Conservation (phyloP, 352 stramenopile species). For the Phytopythium oedochilum region DNA sequence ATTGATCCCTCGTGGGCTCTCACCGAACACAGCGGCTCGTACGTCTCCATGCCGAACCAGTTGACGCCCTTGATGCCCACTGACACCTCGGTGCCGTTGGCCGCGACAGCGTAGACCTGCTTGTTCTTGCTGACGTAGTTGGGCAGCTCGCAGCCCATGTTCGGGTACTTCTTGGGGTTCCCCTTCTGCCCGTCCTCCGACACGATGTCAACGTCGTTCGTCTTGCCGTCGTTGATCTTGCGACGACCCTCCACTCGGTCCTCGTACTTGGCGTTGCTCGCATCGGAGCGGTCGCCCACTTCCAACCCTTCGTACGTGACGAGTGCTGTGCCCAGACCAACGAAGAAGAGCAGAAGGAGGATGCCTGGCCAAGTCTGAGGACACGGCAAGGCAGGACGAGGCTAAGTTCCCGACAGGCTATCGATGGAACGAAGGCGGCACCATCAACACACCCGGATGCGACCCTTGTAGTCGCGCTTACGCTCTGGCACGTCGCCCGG, state of each 20-base stretch:
- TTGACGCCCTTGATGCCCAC: conserved; percentile 64
- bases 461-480: conserved; percentile 63
- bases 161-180: conserved; percentile 51
- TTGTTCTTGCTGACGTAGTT: conserved; percentile 66
- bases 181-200: conserved; percentile 47
- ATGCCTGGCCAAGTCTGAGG: conserved; percentile 51
- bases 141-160: conserved; percentile 45
- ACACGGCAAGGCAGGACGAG: not conserved
- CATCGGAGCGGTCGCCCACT: conserved; percentile 17
- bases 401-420: not conserved
- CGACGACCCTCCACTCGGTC: conserved; percentile 17
- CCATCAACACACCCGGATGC: conserved; percentile 31
- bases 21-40: conserved; percentile 1
- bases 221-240: conserved; percentile 40
- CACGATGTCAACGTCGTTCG: conserved; percentile 23
- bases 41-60: conserved; percentile 79
- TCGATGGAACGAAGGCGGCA: not conserved
- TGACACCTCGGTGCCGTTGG: conserved; percentile 50
- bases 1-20: too few species aligned
- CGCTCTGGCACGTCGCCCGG: conserved; percentile 37
- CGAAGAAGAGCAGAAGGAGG: conserved; percentile 39
- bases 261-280: conserved; percentile 22
- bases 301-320: conserved; percentile 47
- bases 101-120: conserved; percentile 31
- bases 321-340: conserved; percentile 28